phyloP scores from a whole-genome alignment of 257 asterid species.

The Scutellaria baicalensis region DNA sequence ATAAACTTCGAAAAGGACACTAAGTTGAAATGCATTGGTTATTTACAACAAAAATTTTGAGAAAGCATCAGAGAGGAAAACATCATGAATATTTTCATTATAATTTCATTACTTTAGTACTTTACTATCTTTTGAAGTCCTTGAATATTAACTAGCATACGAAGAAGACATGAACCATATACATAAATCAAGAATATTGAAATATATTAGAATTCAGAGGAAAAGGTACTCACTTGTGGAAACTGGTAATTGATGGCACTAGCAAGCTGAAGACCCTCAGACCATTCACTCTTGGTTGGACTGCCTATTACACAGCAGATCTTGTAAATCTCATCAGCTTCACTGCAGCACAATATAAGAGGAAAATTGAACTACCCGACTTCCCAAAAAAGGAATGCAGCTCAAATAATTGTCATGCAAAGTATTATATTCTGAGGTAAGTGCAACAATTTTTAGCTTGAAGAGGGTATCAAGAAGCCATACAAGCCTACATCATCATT shows the following conservation, averaged over 20 bases:
- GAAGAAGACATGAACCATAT: background rate
- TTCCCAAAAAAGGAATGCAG: background rate
- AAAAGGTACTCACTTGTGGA: constrained; percentile 55
- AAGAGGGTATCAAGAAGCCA: background rate
- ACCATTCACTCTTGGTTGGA: constrained; percentile 66
- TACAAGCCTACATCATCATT: background rate
- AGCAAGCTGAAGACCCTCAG: constrained; percentile 85
- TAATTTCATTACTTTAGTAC: background rate
- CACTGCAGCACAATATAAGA: constrained; percentile 38
- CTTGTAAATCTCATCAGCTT: constrained; percentile 89
- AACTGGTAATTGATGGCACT: constrained; percentile 66
- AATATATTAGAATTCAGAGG: background rate
- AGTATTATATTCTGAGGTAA: background rate
- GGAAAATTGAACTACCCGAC: background rate
- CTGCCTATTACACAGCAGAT: constrained; percentile 83
- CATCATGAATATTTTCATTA: background rate
- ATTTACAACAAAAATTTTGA: background rate
- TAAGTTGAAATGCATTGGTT: background rate
- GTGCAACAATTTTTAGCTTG: background rate
- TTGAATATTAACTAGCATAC: background rate
- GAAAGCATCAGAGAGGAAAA: background rate
- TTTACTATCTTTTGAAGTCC: background rate
- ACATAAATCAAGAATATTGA: background rate
- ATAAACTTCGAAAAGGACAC: background rate
- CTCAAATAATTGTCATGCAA: background rate